A percentile compares a stretch with the other conserved stretches of the same genome.
phyloP scores from a whole-genome alignment of 2,329 filamentous ascomycete species.

The Exutisphaerella laricina region DNA sequence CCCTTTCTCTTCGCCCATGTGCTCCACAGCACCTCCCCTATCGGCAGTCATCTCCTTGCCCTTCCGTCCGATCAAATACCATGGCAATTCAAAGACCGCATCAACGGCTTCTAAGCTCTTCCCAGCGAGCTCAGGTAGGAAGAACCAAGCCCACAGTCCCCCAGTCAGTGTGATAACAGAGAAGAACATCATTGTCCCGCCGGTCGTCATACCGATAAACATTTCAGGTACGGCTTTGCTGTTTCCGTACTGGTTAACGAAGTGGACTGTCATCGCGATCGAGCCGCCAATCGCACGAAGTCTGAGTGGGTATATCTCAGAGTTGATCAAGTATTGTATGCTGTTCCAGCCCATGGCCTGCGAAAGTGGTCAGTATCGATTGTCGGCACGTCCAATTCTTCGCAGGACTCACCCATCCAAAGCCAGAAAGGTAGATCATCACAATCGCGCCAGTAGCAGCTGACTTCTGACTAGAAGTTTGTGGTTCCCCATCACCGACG shows the following conservation, averaged over 20 bases:
- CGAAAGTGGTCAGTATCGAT: not conserved
- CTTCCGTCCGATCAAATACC: conserved; percentile 64
- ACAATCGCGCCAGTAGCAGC: conserved; percentile 60
- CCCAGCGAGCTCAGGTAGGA: conserved; percentile 48
- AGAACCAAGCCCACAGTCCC: conserved; percentile 56
- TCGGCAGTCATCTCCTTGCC: conserved; percentile 28
- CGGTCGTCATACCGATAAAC: conserved; percentile 55
- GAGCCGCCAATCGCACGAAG: conserved; percentile 66
- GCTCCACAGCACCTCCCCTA: conserved; percentile 24
- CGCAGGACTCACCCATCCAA: conserved; percentile 64
- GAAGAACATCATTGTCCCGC: conserved; percentile 75
- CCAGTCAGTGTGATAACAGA: conserved; percentile 62
- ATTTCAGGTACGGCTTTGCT: conserved; percentile 67
- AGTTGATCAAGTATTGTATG: conserved; percentile 67
- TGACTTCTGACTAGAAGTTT: conserved; percentile 47
- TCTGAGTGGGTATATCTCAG: conserved; percentile 70
- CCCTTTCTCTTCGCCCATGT: conserved; percentile 20
- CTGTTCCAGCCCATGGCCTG: conserved; percentile 32
- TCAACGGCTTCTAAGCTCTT: conserved; percentile 55
- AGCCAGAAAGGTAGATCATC: conserved; percentile 52
- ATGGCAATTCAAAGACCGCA: conserved; percentile 56
- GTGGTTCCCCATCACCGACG: conserved; percentile 45
- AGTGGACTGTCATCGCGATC: conserved; percentile 72
- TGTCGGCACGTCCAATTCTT: not conserved
- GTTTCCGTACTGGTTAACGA: conserved; percentile 67